Base-by-base conservation (phyloP, 2,329 filamentous ascomycete genomes). In the Aspergillus chevalieri region DNA sequence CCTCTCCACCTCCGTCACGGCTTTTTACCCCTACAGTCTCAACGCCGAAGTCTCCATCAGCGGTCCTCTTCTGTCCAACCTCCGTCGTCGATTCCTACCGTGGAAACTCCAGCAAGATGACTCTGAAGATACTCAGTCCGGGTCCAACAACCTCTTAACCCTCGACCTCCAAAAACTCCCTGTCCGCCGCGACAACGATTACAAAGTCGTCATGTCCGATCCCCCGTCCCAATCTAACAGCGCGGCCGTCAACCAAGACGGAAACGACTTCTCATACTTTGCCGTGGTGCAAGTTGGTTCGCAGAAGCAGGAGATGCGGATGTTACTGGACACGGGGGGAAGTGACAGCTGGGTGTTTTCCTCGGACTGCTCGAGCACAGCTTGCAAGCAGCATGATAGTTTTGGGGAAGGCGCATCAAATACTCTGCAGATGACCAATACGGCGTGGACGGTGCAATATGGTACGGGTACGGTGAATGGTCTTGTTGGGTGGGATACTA, bases 301-400 rank as follows among this genome's bases (percentile, higher is more conserved):
- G 12, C 68, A 74, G 51, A 68, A 71, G 34, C 68, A 78, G 57
- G 66, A 73, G 43, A 78, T 80, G 66, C 75, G 75, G 62, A 69
- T 82, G 63, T 63, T 80, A 47, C 59, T 81, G 12, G 79, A 82
- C 59, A 78, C 77, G 1, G 79, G 78, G 6, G 76, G 77, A 12
- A 73, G 76, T 15, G 89, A 87, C 50, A 89, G 85, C 10, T 95
- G 90, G 90, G 81, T 95, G 17, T 93, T 93, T 81, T 81, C 84
- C 26, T 74, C 81, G 14, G 72, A 77, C 48, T 95, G 90, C 72
- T 76, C 67, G 14, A 82, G 81, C 3, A 67, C 76, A 21, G 80
- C 87, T 4, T 95, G 90, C 65, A 65, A 70, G 26, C 74, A 76
- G 57, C 90, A 95, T 66, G 82, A 82, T 60, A 82, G 78, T 0